Conservation (phyloP, 495 filamentous ascomycete species). For the Antarctomyces pellizariae region DNA sequence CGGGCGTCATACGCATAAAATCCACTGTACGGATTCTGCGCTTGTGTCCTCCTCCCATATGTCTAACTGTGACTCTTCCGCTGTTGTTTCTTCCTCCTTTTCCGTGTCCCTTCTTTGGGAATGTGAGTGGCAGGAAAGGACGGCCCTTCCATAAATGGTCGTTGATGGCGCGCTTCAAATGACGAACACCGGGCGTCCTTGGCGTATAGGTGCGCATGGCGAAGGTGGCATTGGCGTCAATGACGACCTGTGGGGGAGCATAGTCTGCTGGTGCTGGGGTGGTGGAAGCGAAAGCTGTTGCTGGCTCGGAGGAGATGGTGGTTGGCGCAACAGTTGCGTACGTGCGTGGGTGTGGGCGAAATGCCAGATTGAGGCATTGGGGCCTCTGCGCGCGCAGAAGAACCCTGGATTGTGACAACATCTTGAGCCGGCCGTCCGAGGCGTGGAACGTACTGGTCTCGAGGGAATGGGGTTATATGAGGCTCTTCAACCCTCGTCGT, state of each 20-base stretch:
- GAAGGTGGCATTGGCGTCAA: slow-evolving; percentile 12
- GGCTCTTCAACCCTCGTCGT: too few species aligned
- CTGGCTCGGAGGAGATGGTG: slow-evolving; percentile 13
- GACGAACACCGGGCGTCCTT: slow-evolving; percentile 78
- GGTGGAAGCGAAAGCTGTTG: slow-evolving; percentile 17
- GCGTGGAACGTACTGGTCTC: slow-evolving; percentile 4
- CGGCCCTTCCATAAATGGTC: slow-evolving; percentile 91
- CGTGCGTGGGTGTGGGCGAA: slow-evolving; percentile 19
- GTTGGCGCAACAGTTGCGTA: slow-evolving; percentile 31
- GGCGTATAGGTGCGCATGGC: slow-evolving; percentile 73
- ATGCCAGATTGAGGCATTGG: slow-evolving; percentile 20
- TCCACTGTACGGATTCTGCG: slow-evolving; percentile 78
- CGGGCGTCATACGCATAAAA: slow-evolving; percentile 49
- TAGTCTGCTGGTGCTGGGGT: slow-evolving; percentile 12
- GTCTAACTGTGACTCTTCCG: slow-evolving; percentile 65
- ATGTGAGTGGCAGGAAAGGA: slow-evolving; percentile 61
- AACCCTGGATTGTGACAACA: slow-evolving; percentile 44
- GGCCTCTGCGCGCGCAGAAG: slow-evolving; percentile 23
- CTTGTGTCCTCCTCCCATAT: slow-evolving; percentile 79
- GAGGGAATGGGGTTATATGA: background rate
- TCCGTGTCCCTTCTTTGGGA: slow-evolving; percentile 68
- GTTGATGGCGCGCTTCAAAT: slow-evolving; percentile 77
- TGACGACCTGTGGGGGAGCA: slow-evolving; percentile 9
- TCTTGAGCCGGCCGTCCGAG: slow-evolving; percentile 15
- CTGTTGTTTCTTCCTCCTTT: slow-evolving; percentile 84